phyloP scores from a whole-genome alignment of 23 red algal species.

The Gracilaria domingensis region DNA sequence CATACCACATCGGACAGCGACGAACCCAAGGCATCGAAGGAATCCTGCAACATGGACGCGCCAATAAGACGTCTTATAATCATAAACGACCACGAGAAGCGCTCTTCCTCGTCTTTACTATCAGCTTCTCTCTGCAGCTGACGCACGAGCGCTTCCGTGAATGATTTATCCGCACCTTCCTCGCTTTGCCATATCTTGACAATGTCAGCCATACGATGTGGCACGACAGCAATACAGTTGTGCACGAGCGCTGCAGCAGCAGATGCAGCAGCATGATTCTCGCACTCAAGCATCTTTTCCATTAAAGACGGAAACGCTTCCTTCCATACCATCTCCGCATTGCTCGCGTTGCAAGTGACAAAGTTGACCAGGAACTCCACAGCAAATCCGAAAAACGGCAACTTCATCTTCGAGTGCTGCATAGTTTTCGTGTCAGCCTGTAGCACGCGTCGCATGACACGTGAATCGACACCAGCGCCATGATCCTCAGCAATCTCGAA shows the following conservation, averaged over 20 bases:
- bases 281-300: constrained; percentile 50
- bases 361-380: constrained; percentile 81
- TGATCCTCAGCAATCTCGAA: not conserved
- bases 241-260: constrained; percentile 67
- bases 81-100: constrained; percentile 67
- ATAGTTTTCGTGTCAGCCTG: not conserved
- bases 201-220: constrained; percentile 65
- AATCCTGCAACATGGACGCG: constrained; percentile 42
- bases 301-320: constrained; percentile 46
- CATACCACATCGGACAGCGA: constrained; percentile 41
- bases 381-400: constrained; percentile 76
- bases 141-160: constrained; percentile 16
- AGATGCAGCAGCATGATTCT: constrained; percentile 52
- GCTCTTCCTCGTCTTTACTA: constrained; percentile 31
- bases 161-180: constrained; percentile 11
- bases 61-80: constrained; percentile 68
- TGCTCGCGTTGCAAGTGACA: constrained; percentile 61
- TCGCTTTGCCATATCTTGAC: constrained; percentile 44
- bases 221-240: constrained; percentile 72
- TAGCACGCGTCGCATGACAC: not conserved
- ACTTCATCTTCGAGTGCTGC: constrained; percentile 33
- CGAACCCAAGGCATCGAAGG: constrained; percentile 52
- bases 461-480: not conserved
- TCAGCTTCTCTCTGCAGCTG: constrained; percentile 26
- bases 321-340: constrained; percentile 69